Evolutionary conservation across 2,329 filamentous ascomycete species (phyloP).

Genomic region (Aureobasidium leucospermi): DNA sequence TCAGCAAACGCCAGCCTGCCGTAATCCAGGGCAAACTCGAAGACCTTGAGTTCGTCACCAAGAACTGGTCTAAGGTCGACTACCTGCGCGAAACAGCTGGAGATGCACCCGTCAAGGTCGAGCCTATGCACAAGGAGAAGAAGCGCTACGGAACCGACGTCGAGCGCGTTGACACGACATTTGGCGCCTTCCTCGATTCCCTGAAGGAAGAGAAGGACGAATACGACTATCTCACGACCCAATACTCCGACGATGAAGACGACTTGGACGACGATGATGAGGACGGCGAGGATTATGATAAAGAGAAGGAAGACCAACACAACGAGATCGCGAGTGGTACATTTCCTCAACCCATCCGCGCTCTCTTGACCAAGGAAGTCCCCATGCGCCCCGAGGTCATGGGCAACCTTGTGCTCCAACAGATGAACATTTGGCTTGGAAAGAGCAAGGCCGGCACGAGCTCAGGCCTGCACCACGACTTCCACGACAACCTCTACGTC

Average conservation of each 20-base stretch:
- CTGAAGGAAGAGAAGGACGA: slow-evolving; percentile 1
- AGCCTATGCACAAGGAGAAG: slow-evolving; percentile 12
- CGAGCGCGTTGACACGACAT: neutral
- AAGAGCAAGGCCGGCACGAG: slow-evolving; percentile 6
- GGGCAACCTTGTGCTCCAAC: slow-evolving; percentile 13
- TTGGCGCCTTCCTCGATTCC: slow-evolving; percentile 6
- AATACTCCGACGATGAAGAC: slow-evolving; percentile 11
- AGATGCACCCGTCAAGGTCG: slow-evolving; percentile 7
- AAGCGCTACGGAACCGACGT: slow-evolving; percentile 12
- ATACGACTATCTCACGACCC: slow-evolving; percentile 11
- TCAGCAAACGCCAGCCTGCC: neutral
- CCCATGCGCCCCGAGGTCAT: neutral
- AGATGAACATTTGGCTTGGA: slow-evolving; percentile 13
- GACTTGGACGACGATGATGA: neutral
- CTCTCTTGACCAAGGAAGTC: neutral
- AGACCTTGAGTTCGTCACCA: neutral
- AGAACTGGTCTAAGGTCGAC: slow-evolving; percentile 4
- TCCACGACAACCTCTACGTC: slow-evolving; percentile 13
- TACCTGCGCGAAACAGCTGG: slow-evolving; percentile 8
- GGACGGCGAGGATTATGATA: neutral
- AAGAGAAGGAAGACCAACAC: neutral
- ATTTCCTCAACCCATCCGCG: slow-evolving; percentile 7
- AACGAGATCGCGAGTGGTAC: neutral
- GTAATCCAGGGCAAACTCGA: neutral
- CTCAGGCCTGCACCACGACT: slow-evolving; percentile 11